A percentile compares a stretch with the other conserved stretches of the same genome.
These are phyloP conservation scores for Ustilago crameri DNA, from an alignment of 1,284 basidiomycete genomes.

Conservation along the genomic window DNA sequence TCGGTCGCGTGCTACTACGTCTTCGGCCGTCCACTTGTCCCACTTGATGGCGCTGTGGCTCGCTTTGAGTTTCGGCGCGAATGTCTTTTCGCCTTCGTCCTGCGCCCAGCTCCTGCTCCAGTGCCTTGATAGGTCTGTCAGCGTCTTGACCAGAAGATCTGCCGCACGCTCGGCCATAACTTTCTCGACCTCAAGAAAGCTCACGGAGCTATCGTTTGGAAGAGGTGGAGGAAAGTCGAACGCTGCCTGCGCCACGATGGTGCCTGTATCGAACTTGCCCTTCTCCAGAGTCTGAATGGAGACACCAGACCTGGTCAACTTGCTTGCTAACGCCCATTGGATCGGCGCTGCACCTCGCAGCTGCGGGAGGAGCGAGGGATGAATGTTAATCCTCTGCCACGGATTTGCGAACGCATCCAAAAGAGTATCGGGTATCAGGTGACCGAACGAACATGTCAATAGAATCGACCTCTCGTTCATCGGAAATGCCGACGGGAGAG, in stretches of 20 bases:
- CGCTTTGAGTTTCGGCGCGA: slow-evolving; percentile 55
- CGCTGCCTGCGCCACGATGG: slow-evolving; percentile 26
- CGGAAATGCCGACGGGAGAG: slow-evolving; percentile 7
- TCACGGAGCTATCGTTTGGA: slow-evolving; percentile 47
- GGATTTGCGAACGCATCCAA: slow-evolving; percentile 75
- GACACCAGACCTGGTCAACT: slow-evolving; percentile 42
- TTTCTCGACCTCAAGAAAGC: slow-evolving; percentile 75
- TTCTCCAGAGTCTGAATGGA: slow-evolving; percentile 55
- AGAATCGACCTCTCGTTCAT: slow-evolving; percentile 71
- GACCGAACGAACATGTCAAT: slow-evolving; percentile 91
- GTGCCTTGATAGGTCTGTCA: slow-evolving; percentile 74
- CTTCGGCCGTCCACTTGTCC: slow-evolving; percentile 41
- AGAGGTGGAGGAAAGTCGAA: slow-evolving; percentile 70
- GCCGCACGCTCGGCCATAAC: slow-evolving; percentile 77
- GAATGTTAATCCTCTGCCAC: slow-evolving; percentile 82
- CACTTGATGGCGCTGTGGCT: slow-evolving; percentile 40
- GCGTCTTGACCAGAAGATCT: slow-evolving; percentile 76
- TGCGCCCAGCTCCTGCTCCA: slow-evolving; percentile 70
- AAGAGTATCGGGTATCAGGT: slow-evolving; percentile 79
- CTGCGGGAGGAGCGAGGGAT: slow-evolving; percentile 87
- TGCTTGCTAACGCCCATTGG: slow-evolving; percentile 78
- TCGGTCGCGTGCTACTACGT: slow-evolving; percentile 50
- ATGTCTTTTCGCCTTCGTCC: slow-evolving; percentile 18
- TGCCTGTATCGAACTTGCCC: slow-evolving; percentile 54
- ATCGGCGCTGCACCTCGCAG: slow-evolving; percentile 93